Conservation (phyloP, 1,139 yeast species). For the Suhomyces guaymorum region DNA sequence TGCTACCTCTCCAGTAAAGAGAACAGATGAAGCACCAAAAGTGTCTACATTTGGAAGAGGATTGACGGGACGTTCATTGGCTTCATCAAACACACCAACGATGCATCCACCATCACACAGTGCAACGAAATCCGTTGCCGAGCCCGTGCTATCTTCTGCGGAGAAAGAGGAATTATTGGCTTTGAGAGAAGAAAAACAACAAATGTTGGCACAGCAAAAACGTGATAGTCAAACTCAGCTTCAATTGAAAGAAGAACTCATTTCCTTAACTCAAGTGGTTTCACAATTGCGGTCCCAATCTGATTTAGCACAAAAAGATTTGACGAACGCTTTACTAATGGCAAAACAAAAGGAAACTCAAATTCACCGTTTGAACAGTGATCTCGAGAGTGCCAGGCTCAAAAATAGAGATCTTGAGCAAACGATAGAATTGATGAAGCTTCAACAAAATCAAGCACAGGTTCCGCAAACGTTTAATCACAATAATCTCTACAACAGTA, state of each 20-base stretch:
- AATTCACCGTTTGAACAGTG: conserved; percentile 57
- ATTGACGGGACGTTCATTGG: conserved; percentile 40
- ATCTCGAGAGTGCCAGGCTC: conserved; percentile 54
- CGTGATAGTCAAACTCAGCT: conserved; percentile 39
- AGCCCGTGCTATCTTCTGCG: conserved; percentile 18
- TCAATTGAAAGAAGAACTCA: conserved; percentile 46
- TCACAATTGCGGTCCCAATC: conserved; percentile 31
- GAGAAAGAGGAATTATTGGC: conserved; percentile 52
- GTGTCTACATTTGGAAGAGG: conserved; percentile 36
- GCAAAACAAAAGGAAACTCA: conserved; percentile 70
- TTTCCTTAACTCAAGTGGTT: conserved; percentile 42
- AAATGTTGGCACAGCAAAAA: conserved; percentile 51
- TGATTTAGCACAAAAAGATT: conserved; percentile 48
- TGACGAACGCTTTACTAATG: conserved; percentile 51
- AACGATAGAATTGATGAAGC: conserved; percentile 48
- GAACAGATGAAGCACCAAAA: conserved; percentile 32
- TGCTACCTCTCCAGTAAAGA: conserved; percentile 66
- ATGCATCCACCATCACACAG: conserved; percentile 17
- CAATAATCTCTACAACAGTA: conserved; percentile 12
- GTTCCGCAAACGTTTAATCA: conserved; percentile 9
- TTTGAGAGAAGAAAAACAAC: conserved; percentile 52
- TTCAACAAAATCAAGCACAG: conserved; percentile 27
- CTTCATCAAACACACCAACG: conserved; percentile 20
- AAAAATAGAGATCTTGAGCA: conserved; percentile 54
- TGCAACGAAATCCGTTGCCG: conserved; percentile 11